Evolutionary conservation across 257 asterid genomes (phyloP).

Genomic region (Penstemon davidsonii): DNA sequence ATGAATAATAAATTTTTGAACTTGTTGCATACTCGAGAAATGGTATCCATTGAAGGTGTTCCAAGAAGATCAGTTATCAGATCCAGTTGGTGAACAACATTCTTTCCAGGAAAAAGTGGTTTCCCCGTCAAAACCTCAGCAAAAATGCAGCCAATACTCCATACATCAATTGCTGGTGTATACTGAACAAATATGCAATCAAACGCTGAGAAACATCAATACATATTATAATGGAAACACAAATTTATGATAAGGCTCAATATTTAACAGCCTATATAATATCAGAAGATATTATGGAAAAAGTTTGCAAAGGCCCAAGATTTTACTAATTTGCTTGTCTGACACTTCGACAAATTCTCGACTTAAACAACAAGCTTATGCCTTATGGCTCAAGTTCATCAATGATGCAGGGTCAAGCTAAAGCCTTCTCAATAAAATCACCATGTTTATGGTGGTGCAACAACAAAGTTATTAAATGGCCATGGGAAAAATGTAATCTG

Average conservation of each 20-base stretch:
- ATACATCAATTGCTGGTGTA: slow-evolving; percentile 91
- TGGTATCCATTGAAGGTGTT: slow-evolving; percentile 81
- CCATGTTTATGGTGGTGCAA: not conserved
- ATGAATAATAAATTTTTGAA: not conserved
- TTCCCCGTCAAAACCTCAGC: slow-evolving; percentile 90
- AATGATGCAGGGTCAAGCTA: slow-evolving; percentile 18
- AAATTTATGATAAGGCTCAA: not conserved
- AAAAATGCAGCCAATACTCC: slow-evolving; percentile 95
- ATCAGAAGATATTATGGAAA: not conserved
- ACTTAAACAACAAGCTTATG: slow-evolving; percentile 18
- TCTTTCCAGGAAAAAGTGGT: slow-evolving; percentile 89
- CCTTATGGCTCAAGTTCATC: not conserved
- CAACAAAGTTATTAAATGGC: slow-evolving; percentile 1
- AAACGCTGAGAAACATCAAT: slow-evolving; percentile 18
- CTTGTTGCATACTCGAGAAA: slow-evolving; percentile 58
- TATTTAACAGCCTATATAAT: not conserved
- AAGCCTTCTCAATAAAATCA: slow-evolving; percentile 8
- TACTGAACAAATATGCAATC: slow-evolving; percentile 48
- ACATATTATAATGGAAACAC: not conserved
- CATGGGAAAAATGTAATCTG: not conserved
- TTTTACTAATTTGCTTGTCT: not conserved
- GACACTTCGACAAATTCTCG: not conserved
- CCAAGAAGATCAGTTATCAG: slow-evolving; percentile 56
- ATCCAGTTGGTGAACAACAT: slow-evolving; percentile 68
- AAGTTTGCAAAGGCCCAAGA: slow-evolving; percentile 1